A percentile compares a stretch with the other conserved stretches of the same genome.
phyloP scores from a whole-genome alignment of 2,329 filamentous ascomycete species.

The Plenodomus tracheiphilus region DNA sequence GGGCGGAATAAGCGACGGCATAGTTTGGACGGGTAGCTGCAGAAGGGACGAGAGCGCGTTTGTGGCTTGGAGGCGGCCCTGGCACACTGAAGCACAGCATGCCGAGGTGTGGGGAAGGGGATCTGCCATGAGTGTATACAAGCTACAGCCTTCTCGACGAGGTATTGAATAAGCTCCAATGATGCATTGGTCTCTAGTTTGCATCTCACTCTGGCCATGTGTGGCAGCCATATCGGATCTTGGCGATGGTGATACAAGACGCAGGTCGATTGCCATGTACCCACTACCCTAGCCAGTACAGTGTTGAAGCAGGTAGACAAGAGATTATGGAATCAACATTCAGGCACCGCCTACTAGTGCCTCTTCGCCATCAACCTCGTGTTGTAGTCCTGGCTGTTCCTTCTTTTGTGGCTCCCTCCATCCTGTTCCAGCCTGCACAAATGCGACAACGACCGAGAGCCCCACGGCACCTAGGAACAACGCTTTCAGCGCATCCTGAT shows the following conservation, averaged over 20 bases:
- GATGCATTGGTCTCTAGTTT: too few species aligned
- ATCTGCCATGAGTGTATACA: background rate
- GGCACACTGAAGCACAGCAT: too few species aligned
- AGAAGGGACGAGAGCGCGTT: background rate
- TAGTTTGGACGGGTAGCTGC: slow-evolving; percentile 4
- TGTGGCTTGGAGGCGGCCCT: background rate
- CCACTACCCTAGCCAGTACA: background rate
- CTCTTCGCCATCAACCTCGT: slow-evolving; percentile 28
- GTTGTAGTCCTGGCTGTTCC: slow-evolving; percentile 16
- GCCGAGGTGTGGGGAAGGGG: too few species aligned
- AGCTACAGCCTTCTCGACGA: too few species aligned
- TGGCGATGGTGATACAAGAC: too few species aligned
- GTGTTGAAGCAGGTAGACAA: background rate
- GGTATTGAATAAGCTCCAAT: too few species aligned
- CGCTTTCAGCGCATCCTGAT: slow-evolving; percentile 57
- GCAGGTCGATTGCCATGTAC: background rate
- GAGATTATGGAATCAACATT: background rate
- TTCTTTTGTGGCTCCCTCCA: slow-evolving; percentile 51
- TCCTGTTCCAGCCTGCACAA: slow-evolving; percentile 62
- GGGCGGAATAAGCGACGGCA: background rate
- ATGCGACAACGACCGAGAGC: slow-evolving; percentile 53
- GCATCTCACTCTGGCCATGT: background rate
- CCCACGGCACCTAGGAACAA: slow-evolving; percentile 58
- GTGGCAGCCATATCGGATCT: background rate
- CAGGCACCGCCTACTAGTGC: slow-evolving; percentile 22